Percentiles rank a stretch among this genome's conserved stretches.
These are phyloP conservation scores for Skeletonema grethae DNA, from an alignment of 108 stramenopile genomes.

Conservation along the genomic window DNA sequence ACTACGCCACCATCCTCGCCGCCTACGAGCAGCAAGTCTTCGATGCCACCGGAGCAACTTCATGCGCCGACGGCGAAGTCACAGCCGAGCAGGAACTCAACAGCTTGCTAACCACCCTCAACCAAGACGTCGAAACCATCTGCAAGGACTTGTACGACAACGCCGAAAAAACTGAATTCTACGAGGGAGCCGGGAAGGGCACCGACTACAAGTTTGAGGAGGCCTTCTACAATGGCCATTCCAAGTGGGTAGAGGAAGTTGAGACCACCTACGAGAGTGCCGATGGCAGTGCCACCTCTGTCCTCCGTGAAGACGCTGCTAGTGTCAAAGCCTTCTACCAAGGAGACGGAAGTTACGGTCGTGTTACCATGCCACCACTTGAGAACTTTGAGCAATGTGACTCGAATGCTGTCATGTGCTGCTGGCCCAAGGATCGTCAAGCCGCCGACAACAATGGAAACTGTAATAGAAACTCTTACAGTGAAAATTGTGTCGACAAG, in stretches of 20 bases:
- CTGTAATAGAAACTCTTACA: slow-evolving; percentile 36
- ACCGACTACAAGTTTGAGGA: slow-evolving; percentile 39
- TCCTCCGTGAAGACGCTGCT: slow-evolving; percentile 24
- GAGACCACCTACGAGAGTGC: slow-evolving; percentile 41
- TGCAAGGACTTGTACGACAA: slow-evolving; percentile 25
- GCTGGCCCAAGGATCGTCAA: slow-evolving; percentile 62
- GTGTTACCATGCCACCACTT: slow-evolving; percentile 31
- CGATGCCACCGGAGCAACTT: slow-evolving; percentile 17
- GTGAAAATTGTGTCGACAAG: slow-evolving; percentile 48
- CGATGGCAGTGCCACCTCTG: slow-evolving; percentile 17
- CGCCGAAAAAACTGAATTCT: slow-evolving; percentile 21
- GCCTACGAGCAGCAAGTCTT: slow-evolving; percentile 37
- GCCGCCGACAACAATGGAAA: slow-evolving; percentile 63
- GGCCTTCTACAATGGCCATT: slow-evolving; percentile 47
- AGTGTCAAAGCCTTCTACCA: slow-evolving; percentile 31
- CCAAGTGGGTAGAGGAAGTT: slow-evolving; percentile 49
- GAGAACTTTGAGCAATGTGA: slow-evolving; percentile 25
- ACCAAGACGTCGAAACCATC: slow-evolving; percentile 4
- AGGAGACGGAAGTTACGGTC: slow-evolving; percentile 10
- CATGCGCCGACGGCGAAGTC: slow-evolving; percentile 9
- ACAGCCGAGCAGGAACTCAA: slow-evolving; percentile 23
- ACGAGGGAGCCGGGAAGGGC: slow-evolving; percentile 27
- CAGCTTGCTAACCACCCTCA: slow-evolving; percentile 6
- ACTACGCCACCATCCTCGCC: slow-evolving; percentile 28
- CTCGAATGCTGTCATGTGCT: slow-evolving; percentile 52